These are phyloP conservation scores for Breviolum minutum DNA, from an alignment of 73 alveolate genomes.

Conservation along the genomic window DNA sequence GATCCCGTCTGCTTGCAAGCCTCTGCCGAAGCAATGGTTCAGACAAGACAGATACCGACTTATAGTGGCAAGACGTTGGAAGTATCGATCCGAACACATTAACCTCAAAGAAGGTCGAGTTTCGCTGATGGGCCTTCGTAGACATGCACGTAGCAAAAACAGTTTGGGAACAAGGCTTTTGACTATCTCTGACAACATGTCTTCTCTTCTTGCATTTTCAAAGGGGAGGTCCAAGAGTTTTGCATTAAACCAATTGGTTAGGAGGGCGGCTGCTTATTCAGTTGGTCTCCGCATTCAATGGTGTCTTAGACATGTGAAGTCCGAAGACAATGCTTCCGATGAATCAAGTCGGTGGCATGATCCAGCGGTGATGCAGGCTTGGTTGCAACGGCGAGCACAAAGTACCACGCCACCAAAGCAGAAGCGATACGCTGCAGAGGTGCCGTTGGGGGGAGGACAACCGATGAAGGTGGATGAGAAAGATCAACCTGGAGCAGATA, in stretches of 20 bases:
- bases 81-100: not conserved
- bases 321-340: not conserved
- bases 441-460: not conserved
- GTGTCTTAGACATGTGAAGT: not conserved
- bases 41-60: not conserved
- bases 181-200: not conserved
- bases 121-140: conserved; percentile 2
- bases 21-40: not conserved
- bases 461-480: too few species aligned
- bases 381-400: not conserved
- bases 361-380: not conserved
- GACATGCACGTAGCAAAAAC: not conserved
- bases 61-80: not conserved
- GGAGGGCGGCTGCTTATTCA: not conserved
- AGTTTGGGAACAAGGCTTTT: not conserved
- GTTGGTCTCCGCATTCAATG: not conserved
- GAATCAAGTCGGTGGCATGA: not conserved
- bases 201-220: not conserved
- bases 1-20: not conserved
- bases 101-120: conserved; percentile 30
- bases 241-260: not conserved
- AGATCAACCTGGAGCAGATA: not conserved
- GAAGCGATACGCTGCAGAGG: too few species aligned
- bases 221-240: not conserved
- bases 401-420: too few species aligned